phyloP scores from a whole-genome alignment of 352 stramenopile genomes.

The Globisporangium nagaii region DNA sequence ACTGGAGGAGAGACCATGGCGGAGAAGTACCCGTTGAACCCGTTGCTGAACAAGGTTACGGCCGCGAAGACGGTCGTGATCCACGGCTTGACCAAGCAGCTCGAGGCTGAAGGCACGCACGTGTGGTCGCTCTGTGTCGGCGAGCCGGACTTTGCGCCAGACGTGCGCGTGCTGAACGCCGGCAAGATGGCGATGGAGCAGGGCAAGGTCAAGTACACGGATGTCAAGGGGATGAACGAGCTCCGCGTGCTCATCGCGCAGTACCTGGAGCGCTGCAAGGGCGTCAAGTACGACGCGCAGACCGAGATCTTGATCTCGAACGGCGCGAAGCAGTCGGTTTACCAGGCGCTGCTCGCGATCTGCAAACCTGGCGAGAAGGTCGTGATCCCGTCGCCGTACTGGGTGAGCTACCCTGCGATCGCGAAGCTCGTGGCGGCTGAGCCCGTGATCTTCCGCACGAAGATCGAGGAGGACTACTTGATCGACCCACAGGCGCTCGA shows the following conservation, averaged over 20 bases:
- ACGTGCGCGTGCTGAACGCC: conserved; percentile 87
- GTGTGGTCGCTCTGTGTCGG: conserved; percentile 93
- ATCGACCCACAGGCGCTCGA: conserved; percentile 83
- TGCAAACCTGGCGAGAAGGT: conserved; percentile 91
- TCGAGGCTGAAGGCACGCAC: conserved; percentile 89
- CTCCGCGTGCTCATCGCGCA: conserved; percentile 87
- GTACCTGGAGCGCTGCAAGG: conserved; percentile 90
- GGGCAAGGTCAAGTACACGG: conserved; percentile 93
- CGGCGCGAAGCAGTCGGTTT: conserved; percentile 94
- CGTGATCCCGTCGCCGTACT: conserved; percentile 95
- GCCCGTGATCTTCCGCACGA: conserved; percentile 91
- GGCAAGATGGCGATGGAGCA: conserved; percentile 56
- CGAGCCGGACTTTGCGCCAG: conserved; percentile 94
- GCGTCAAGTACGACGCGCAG: conserved; percentile 81
- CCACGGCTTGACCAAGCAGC: conserved; percentile 91
- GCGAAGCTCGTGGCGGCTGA: conserved; percentile 87
- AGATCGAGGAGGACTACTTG: conserved; percentile 87
- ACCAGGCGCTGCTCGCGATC: conserved; percentile 90
- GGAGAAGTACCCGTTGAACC: conserved; percentile 58
- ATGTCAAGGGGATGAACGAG: conserved; percentile 88
- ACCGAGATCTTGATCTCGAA: conserved; percentile 95
- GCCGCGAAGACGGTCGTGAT: conserved; percentile 92
- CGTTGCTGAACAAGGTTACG: conserved; percentile 79
- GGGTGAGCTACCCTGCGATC: conserved; percentile 97
- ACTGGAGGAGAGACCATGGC: conserved; percentile 26